Conservation (phyloP, 768 basidiomycete genomes). For the Rhizopogon roseolus region DNA sequence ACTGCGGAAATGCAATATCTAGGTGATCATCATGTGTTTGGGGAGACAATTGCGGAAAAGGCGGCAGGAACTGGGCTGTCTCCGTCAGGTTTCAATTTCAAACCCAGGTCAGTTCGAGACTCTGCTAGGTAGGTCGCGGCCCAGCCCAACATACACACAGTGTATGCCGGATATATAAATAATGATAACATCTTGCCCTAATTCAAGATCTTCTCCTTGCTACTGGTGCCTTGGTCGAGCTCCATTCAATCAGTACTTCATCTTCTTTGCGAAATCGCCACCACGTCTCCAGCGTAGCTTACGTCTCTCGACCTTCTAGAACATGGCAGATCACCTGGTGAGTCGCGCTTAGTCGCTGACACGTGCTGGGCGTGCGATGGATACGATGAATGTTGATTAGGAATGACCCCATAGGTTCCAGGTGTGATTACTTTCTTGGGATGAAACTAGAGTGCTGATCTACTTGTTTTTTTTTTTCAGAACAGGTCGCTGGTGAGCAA, state of each 20-base stretch:
- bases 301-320: not conserved
- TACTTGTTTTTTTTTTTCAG: constrained; percentile 33
- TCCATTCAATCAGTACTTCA: constrained; percentile 4
- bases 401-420: constrained; percentile 40
- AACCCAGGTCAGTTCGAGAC: too few species aligned
- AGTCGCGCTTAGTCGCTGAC: constrained; percentile 36
- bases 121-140: too few species aligned
- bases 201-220: too few species aligned
- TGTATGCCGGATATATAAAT: too few species aligned
- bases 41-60: too few species aligned
- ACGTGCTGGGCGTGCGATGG: constrained; percentile 8
- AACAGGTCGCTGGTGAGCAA: constrained; percentile 83
- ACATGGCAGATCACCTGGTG: constrained; percentile 58
- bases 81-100: too few species aligned
- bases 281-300: not conserved
- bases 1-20: too few species aligned
- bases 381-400: constrained; percentile 6
- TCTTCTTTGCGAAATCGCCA: constrained; percentile 1
- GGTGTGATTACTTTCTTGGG: constrained; percentile 33
- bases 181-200: too few species aligned
- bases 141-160: too few species aligned
- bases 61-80: too few species aligned
- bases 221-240: not conserved
- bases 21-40: too few species aligned
- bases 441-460: constrained; percentile 1